phyloP scores from a whole-genome alignment of 2,329 filamentous ascomycete genomes.

The Fusarium sp. region DNA sequence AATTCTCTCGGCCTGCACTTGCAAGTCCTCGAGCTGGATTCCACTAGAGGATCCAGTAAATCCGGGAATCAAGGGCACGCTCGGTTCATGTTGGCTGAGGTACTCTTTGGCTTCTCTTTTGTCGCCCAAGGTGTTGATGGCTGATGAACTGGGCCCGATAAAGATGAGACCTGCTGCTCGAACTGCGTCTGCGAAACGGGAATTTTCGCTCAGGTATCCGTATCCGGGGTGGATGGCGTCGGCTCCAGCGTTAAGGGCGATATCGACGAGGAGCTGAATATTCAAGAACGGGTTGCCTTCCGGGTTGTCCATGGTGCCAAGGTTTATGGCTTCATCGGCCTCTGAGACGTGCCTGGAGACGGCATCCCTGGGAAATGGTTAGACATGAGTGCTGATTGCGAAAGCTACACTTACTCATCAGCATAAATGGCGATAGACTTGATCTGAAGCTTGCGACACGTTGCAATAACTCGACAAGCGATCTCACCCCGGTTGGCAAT shows the following conservation, averaged over 20 bases:
- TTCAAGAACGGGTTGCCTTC: not conserved
- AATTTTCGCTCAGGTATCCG: not conserved
- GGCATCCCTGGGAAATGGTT: conserved; percentile 13
- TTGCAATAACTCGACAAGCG: conserved; percentile 34
- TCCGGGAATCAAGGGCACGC: conserved; percentile 6
- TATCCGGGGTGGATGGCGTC: not conserved
- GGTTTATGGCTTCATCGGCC: conserved; percentile 32
- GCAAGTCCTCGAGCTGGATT: conserved; percentile 15
- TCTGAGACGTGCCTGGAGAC: conserved; percentile 23
- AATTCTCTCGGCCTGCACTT: conserved; percentile 25
- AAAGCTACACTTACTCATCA: conserved; percentile 46
- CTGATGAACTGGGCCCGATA: conserved; percentile 65
- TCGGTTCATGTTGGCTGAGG: conserved; percentile 26
- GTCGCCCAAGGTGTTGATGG: conserved; percentile 48
- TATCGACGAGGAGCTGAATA: not conserved
- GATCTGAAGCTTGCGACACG: conserved; percentile 55
- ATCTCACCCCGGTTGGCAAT: conserved; percentile 44
- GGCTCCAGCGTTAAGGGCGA: not conserved
- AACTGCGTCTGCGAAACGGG: not conserved
- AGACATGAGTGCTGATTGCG: not conserved
- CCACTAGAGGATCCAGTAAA: conserved; percentile 2
- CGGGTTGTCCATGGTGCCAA: conserved; percentile 22
- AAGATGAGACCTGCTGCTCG: conserved; percentile 61
- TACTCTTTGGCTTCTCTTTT: conserved; percentile 38
- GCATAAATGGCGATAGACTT: conserved; percentile 68